Base-by-base conservation (phyloP, 2,329 filamentous ascomycete genomes). In the Plenodomus biglobosus region DNA sequence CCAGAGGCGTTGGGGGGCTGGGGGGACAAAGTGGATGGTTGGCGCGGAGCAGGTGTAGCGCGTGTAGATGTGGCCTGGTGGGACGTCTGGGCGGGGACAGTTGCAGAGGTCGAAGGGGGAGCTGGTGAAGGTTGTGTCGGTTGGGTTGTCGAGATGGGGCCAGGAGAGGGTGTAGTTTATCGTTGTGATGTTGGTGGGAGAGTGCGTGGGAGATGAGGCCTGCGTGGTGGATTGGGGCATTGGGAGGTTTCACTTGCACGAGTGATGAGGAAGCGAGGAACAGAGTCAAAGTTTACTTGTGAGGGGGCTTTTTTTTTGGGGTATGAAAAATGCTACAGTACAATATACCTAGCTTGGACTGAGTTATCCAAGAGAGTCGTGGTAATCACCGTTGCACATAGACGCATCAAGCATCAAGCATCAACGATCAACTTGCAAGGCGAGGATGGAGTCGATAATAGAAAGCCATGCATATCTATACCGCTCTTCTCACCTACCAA, bases 81-180 rank as follows among this genome's bases (percentile, higher is more conserved):
- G 22, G 37, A 53, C 46, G 17, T 24, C 10, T 5, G 49, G 22
- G 21, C 49, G 53, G 1, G 55, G 58, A 43, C 67, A 69, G 18
- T 51, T 44, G 51, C 67, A 65, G 19, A 61, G 40, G 40, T 65
- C 62, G 38, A 69, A 57, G 35, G 65, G 65, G 8, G 55, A 42
- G 5, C 62, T 60, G 10, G 53, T 59, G 34, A 67, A 69, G 6
- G 68, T 69, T 7, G 58, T 62, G 39, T 66, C 66, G 50, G 58
- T 62, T 1, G 67, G 66, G 30, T 65, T 60, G 3, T 66, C 56
- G 4, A 71, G 53, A 46, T 60, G 53, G 3, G 60, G 57, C 61
- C 65, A 69, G 16, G 49, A 39, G 15, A 68, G 54, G 6, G 48
- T 44, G 68, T 70, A 70, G 44, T 69, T 72, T 32, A 78, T 56